phyloP scores from a whole-genome alignment of 1,284 basidiomycete species.

The Cutaneotrichosporon sp. region DNA sequence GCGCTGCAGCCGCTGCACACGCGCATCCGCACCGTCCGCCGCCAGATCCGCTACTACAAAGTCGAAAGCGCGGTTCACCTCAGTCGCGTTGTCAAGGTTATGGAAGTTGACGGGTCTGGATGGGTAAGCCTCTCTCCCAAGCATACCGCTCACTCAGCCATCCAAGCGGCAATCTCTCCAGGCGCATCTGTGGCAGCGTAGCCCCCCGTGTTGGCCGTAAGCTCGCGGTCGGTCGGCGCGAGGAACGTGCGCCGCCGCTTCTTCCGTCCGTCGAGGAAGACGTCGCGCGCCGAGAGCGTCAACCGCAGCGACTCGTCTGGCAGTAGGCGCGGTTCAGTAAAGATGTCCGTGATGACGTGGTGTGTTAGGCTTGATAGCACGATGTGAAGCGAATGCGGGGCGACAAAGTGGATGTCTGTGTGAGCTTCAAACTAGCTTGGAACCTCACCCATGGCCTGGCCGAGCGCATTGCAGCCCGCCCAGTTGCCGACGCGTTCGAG shows the following conservation, averaged over 20 bases:
- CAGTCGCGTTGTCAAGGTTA: constrained; percentile 39
- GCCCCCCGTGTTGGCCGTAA: constrained; percentile 29
- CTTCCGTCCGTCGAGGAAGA: constrained; percentile 34
- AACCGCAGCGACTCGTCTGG: constrained; percentile 26
- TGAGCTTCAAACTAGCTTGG: constrained; percentile 8
- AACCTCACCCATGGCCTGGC: constrained; percentile 37
- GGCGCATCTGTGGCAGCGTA: constrained; percentile 27
- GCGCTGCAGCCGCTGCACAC: constrained; percentile 20
- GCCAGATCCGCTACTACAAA: constrained; percentile 37
- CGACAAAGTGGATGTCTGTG: constrained; percentile 33
- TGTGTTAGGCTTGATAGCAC: constrained; percentile 38
- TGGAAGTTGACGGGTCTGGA: constrained; percentile 33
- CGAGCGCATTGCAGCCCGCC: constrained; percentile 43
- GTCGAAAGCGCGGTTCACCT: constrained; percentile 34
- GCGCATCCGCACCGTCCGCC: constrained; percentile 8
- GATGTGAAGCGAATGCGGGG: constrained; percentile 28
- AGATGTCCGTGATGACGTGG: constrained; percentile 36
- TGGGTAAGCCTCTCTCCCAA: too few species aligned
- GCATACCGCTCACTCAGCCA: constrained; percentile 46
- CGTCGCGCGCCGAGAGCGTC: constrained; percentile 35
- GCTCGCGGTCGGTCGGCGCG: constrained; percentile 17
- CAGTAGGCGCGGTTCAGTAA: constrained; percentile 30
- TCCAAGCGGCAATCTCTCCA: constrained; percentile 32
- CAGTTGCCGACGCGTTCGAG: constrained; percentile 43
- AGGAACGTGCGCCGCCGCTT: constrained; percentile 15